Percentiles rank a stretch among this genome's conserved stretches.
These are phyloP conservation scores for Aspergillus sp. DNA, from an alignment of 2,329 filamentous ascomycete species.

Conservation along the genomic window DNA sequence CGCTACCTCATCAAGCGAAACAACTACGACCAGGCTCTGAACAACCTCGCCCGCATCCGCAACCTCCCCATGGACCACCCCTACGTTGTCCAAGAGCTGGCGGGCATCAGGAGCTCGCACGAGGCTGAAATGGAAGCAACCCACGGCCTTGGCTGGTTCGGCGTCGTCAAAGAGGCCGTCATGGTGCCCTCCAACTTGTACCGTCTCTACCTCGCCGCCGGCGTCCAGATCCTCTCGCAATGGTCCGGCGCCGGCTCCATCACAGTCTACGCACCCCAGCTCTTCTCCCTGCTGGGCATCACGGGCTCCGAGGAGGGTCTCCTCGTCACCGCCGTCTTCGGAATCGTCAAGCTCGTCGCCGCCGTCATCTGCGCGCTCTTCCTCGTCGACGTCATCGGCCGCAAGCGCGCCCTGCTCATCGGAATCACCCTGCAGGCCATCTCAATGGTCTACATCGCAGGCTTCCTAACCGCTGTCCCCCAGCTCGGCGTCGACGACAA, in stretches of 20 bases:
- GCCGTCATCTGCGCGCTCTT: slow-evolving; percentile 71
- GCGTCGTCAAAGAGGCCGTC: slow-evolving; percentile 68
- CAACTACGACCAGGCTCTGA: slow-evolving; percentile 50
- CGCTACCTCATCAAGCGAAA: slow-evolving; percentile 69
- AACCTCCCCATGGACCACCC: slow-evolving; percentile 59
- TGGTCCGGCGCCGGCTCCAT: slow-evolving; percentile 74
- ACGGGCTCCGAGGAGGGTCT: slow-evolving; percentile 67
- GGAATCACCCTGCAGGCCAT: slow-evolving; percentile 63
- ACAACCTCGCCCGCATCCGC: slow-evolving; percentile 55
- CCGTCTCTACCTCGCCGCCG: slow-evolving; percentile 65
- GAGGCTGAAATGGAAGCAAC: slow-evolving; percentile 72
- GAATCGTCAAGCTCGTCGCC: slow-evolving; percentile 69
- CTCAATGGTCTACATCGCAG: slow-evolving; percentile 63
- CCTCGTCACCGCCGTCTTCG: slow-evolving; percentile 73
- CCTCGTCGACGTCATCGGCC: slow-evolving; percentile 75
- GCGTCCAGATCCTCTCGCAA: slow-evolving; percentile 71
- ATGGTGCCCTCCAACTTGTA: slow-evolving; percentile 69
- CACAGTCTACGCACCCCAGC: slow-evolving; percentile 72
- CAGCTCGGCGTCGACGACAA: slow-evolving; percentile 49
- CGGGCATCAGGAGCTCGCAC: slow-evolving; percentile 64
- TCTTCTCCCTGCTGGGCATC: slow-evolving; percentile 71
- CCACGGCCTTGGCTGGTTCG: slow-evolving; percentile 62
- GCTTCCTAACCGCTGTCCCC: slow-evolving; percentile 64
- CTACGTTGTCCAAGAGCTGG: slow-evolving; percentile 63
- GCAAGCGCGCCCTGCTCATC: slow-evolving; percentile 64